A percentile compares a stretch with the other conserved stretches of the same genome.
phyloP scores from a whole-genome alignment of 1,284 basidiomycete species.

The Ganoderma sinense region DNA sequence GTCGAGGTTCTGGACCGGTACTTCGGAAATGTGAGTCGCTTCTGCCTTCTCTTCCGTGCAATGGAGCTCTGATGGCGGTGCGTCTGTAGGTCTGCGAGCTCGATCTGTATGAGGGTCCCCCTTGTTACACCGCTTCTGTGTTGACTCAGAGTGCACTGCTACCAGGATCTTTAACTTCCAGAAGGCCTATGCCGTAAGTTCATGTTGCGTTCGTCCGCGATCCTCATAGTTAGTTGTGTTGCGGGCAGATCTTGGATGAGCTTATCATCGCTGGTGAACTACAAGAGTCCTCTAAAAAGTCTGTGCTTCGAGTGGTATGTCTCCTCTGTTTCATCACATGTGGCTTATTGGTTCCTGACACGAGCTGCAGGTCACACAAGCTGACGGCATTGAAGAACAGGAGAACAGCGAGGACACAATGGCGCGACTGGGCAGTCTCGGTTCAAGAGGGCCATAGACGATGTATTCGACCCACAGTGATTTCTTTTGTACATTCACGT shows the following conservation, averaged over 20 bases:
- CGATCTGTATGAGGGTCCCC: conserved; percentile 72
- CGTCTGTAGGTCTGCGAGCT: conserved; percentile 87
- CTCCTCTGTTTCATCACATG: background rate
- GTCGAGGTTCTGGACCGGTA: conserved; percentile 99
- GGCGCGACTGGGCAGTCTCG: conserved; percentile 65
- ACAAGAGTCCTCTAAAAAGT: conserved; percentile 99
- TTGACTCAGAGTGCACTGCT: conserved; percentile 10
- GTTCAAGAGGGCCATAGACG: conserved; percentile 35
- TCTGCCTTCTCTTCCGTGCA: conserved; percentile 6
- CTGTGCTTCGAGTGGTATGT: conserved; percentile 87
- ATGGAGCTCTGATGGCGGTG: conserved; percentile 19
- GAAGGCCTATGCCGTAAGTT: conserved; percentile 91
- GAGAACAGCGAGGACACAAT: conserved; percentile 83
- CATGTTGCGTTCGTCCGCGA: conserved; percentile 5
- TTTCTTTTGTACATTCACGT: conserved; percentile 21
- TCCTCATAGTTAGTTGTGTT: conserved; percentile 8
- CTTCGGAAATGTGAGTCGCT: conserved; percentile 90
- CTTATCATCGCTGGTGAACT: conserved; percentile 98
- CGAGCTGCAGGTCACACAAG: conserved; percentile 74
- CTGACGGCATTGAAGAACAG: conserved; percentile 82
- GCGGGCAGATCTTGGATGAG: conserved; percentile 89
- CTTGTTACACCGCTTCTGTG: conserved; percentile 1
- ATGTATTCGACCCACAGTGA: background rate
- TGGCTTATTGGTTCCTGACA: background rate
- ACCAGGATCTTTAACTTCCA: conserved; percentile 97